Base-by-base conservation (phyloP, 2,329 filamentous ascomycete genomes). In the Pseudogymnoascus sp. region DNA sequence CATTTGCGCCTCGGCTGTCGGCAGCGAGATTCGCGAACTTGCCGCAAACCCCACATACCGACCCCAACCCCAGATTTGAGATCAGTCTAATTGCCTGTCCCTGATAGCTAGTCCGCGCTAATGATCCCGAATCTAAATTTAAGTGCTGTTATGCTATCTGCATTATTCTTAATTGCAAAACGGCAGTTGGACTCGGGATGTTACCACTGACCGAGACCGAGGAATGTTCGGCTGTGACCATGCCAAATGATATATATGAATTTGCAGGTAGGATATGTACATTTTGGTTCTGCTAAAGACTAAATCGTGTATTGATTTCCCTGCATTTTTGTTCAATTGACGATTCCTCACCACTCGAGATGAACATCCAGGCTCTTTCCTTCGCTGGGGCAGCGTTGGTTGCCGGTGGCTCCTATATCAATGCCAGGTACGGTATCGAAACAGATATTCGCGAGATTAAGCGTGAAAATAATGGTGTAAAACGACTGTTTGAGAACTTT, bases 371-470 rank as follows among this genome's bases (percentile, higher is more conserved):
- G 8, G 66, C 68, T 37, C 36, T 69, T 29, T 66, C 69, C 29
- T 4, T 69, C 71, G 76, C 62, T 75, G 67, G 21, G 76, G 73
- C 67, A 75, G 73, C 57, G 76, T 73, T 62, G 73, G 40, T 57
- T 63, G 65, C 26, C 54, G 66, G 67, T 63, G 61, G 75, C 70
- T 71, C 76, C 16, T 79, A 79, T 66, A 65, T 79, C 11, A 77
- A 79, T 69, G 78, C 77, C 5, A 79, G 75, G 64, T 71, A 77
- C 36, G 70, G 72, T 1, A 71, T 80, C 40, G 73, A 73, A 2
- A 75, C 72, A 3, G 78, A 80, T 68, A 42, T 80, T 4, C 64
- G 71, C 7, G 65, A 72, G 1, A 68, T 79, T 4, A 69, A 66
- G 39, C 66, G 73, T 64, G 74, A 78, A 45, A 69, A 71, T 26